A percentile compares a stretch with the other conserved stretches of the same genome.
Evolutionary conservation across 495 filamentous ascomycete genomes (phyloP).

Genomic region (Neurospora sp.): DNA sequence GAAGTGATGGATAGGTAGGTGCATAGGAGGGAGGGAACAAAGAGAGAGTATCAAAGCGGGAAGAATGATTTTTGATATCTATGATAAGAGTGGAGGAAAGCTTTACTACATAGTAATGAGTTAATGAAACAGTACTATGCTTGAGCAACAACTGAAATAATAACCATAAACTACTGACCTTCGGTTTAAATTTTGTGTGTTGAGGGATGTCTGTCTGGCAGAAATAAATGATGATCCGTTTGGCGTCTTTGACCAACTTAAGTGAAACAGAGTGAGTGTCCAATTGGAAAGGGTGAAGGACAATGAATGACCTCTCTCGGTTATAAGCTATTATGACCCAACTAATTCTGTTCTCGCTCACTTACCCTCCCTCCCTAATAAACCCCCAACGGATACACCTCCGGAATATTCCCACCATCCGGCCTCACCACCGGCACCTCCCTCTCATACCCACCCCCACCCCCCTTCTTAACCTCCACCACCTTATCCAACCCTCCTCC

Average conservation of each 20-base stretch:
- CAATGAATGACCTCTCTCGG: too few relatives aligned
- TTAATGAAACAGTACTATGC: neutral
- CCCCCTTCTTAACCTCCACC: conserved; percentile 20
- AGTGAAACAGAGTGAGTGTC: too few relatives aligned
- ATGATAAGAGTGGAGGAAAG: neutral
- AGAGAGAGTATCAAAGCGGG: neutral
- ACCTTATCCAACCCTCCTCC: conserved; percentile 10
- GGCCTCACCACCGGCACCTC: conserved; percentile 36
- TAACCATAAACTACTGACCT: neutral
- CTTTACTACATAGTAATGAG: neutral
- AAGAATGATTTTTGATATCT: too few relatives aligned
- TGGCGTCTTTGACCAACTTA: too few relatives aligned
- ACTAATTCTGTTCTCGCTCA: neutral
- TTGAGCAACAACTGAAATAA: neutral
- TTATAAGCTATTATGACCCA: too few relatives aligned
- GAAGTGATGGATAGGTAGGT: neutral
- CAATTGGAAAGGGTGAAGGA: too few relatives aligned
- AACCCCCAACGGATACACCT: conserved; percentile 36
- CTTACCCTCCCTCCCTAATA: neutral
- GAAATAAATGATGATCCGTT: too few relatives aligned
- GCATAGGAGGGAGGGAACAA: neutral
- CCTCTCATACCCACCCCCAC: conserved; percentile 6
- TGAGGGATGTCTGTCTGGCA: too few relatives aligned
- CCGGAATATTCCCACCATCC: conserved; percentile 27
- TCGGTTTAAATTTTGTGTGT: neutral